Base-by-base conservation (phyloP, 352 stramenopile genomes). In the Pythium chondricola region DNA sequence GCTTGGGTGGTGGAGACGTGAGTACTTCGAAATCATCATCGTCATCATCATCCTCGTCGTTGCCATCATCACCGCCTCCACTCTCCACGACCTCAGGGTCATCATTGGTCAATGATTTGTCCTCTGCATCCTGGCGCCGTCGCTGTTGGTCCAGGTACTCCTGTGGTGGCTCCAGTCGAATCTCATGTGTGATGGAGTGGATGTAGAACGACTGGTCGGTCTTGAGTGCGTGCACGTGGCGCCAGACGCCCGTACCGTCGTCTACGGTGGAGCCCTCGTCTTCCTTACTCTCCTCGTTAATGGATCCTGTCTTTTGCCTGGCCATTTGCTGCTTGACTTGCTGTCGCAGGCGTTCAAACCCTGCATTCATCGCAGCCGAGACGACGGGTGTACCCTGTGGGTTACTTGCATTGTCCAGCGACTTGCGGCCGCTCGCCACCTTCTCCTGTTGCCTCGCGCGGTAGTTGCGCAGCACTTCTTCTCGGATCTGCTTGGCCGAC, bases 191-290 rank as follows among this genome's bases (percentile, higher is more conserved):
- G 25, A 64, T 48, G 4, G 76, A 85, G 65, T 93, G 78, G 20
- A 93, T 78, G 43, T 86, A 93, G 33, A 93, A 85, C 42, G 86
- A 68, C 44, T 78, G 60, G 21, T 79, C 69, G 25, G 78, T 65
- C 31, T 74, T 69, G 25, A 85, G 55, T 6, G 68, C 69, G 49
- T 78, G 72, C 47, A 93, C 73, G 37, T 91, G 78, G 14, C 82
- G 68, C 82, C 82, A 93, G 7, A 48, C 26, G 3, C 50, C 50
- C 6, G n/a, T n/a, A n/a, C 71, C 63, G 14, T 67, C 71, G 20
- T 71, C 52, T 16, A 30, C 37, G 2, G 31, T 25, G 6, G 7
- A 13, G 4, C 30, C 10, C 14, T 47, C 24, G 2, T 49, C 37
- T 9, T 50, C 26, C 0, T 48, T 30, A 6, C 50, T 31, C 6